A percentile compares a stretch with the other conserved stretches of the same genome.
Conservation (phyloP, 2,329 filamentous ascomycete species). For the Mycosphaerella sp. region DNA sequence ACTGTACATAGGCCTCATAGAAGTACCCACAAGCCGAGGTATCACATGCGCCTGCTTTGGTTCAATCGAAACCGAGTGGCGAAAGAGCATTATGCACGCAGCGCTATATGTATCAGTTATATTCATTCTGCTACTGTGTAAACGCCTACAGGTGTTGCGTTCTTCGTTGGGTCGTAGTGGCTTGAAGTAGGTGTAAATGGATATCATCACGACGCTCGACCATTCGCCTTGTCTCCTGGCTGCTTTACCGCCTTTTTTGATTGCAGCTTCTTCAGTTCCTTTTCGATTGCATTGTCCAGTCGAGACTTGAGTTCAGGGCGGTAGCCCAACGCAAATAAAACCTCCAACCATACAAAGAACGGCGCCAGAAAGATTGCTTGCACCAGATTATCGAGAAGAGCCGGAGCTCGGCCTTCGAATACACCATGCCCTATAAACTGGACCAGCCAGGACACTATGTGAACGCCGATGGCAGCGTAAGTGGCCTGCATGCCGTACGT, state of each 20-base stretch:
- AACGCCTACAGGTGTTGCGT: not conserved
- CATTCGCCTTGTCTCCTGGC: slow-evolving; percentile 21
- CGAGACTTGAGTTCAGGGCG: slow-evolving; percentile 77
- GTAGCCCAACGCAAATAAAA: slow-evolving; percentile 86
- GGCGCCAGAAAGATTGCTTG: slow-evolving; percentile 91
- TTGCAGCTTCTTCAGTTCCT: slow-evolving; percentile 70
- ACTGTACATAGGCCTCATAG: too few species aligned
- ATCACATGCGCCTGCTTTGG: too few species aligned
- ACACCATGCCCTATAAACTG: slow-evolving; percentile 89
- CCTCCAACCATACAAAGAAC: slow-evolving; percentile 94
- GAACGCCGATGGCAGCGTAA: slow-evolving; percentile 60
- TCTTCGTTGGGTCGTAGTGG: not conserved
- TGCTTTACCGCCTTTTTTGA: slow-evolving; percentile 47
- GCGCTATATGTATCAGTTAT: not conserved
- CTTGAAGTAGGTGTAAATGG: not conserved
- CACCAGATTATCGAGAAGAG: slow-evolving; percentile 81
- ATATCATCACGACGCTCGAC: slow-evolving; percentile 18
- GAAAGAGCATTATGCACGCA: not conserved
- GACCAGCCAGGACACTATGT: slow-evolving; percentile 71
- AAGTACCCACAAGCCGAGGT: too few species aligned
- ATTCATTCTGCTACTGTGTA: not conserved
- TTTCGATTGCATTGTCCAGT: slow-evolving; percentile 66
- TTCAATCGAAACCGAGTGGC: not conserved
- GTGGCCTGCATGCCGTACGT: slow-evolving; percentile 56
- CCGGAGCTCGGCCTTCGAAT: slow-evolving; percentile 82